These are phyloP conservation scores for Hebeloma cylindrosporum DNA, from an alignment of 768 basidiomycete species.

Conservation along the genomic window DNA sequence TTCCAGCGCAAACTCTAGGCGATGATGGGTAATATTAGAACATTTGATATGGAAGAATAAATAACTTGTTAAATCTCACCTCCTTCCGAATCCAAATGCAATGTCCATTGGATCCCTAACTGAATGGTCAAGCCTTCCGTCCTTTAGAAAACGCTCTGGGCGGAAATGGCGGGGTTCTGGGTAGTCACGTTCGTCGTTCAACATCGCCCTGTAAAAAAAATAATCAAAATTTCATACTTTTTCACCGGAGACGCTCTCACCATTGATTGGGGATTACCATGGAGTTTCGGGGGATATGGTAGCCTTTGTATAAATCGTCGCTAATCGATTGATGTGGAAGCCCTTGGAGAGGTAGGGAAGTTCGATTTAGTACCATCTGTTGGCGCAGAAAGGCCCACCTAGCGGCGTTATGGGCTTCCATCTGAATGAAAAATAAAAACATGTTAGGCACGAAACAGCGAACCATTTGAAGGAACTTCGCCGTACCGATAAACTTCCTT, in stretches of 20 bases:
- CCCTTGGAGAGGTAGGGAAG: conserved; percentile 10
- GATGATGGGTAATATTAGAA: too few species aligned
- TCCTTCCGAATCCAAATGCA: conserved; percentile 34
- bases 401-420: too few species aligned
- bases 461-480: neutral
- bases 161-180: conserved; percentile 41
- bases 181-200: conserved; percentile 38
- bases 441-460: too few species aligned
- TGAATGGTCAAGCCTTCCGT: conserved; percentile 26
- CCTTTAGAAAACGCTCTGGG: conserved; percentile 39
- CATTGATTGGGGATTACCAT: conserved; percentile 33
- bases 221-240: neutral
- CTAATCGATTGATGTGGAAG: conserved; percentile 20
- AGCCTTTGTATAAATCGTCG: conserved; percentile 33
- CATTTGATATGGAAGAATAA: neutral
- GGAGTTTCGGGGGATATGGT: conserved; percentile 30
- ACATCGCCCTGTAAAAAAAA: conserved; percentile 36
- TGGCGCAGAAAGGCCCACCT: too few species aligned
- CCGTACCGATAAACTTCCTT: neutral
- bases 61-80: conserved; percentile 11
- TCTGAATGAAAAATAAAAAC: too few species aligned
- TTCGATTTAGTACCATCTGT: neutral
- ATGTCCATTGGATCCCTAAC: conserved; percentile 26
- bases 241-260: conserved; percentile 25
- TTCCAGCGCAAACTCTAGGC: conserved; percentile 23